These are phyloP conservation scores for Geranomyces variabilis DNA, from an alignment of 192 early-diverging fungal genomes.

Conservation along the genomic window DNA sequence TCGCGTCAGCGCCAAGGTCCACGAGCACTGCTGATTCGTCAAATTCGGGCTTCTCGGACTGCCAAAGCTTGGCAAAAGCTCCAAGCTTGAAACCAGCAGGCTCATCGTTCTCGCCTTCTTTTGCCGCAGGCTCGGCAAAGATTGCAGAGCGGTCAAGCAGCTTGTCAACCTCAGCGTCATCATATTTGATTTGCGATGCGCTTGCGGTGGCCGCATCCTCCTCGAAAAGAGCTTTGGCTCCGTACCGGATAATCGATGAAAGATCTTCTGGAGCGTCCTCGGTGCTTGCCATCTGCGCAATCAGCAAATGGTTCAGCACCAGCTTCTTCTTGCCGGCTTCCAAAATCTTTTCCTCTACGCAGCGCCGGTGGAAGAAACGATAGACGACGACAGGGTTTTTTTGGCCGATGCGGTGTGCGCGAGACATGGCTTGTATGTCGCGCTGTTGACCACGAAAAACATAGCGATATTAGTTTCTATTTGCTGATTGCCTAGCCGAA, in stretches of 20 bases:
- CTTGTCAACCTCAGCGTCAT: slow-evolving; percentile 60
- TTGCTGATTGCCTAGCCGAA: slow-evolving; percentile 35
- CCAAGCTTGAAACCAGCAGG: slow-evolving; percentile 30
- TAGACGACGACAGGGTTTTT: slow-evolving; percentile 90
- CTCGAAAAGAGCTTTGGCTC: slow-evolving; percentile 71
- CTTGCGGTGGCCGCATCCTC: slow-evolving; percentile 46
- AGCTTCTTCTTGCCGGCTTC: slow-evolving; percentile 77
- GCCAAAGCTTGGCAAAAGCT: slow-evolving; percentile 67
- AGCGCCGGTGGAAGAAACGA: slow-evolving; percentile 72
- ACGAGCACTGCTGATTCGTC: neutral
- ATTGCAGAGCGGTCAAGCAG: slow-evolving; percentile 57
- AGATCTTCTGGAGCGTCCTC: slow-evolving; percentile 62
- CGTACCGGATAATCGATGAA: slow-evolving; percentile 68
- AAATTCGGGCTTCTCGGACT: slow-evolving; percentile 46
- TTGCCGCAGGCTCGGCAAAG: slow-evolving; percentile 12
- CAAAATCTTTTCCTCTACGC: slow-evolving; percentile 73
- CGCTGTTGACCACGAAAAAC: slow-evolving; percentile 71
- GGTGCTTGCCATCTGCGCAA: slow-evolving; percentile 69
- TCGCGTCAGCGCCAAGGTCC: slow-evolving; percentile 2
- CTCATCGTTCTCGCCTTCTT: slow-evolving; percentile 22
- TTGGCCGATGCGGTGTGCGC: slow-evolving; percentile 96
- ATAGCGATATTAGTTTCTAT: slow-evolving; percentile 75
- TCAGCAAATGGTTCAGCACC: slow-evolving; percentile 74
- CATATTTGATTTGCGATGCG: slow-evolving; percentile 52
- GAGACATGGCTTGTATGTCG: slow-evolving; percentile 91